Evolutionary conservation across 805 yeast genomes (phyloP), one percentile per base, ranked within the genome.

Genomic region (Yamadazyma endophytica): DNA sequence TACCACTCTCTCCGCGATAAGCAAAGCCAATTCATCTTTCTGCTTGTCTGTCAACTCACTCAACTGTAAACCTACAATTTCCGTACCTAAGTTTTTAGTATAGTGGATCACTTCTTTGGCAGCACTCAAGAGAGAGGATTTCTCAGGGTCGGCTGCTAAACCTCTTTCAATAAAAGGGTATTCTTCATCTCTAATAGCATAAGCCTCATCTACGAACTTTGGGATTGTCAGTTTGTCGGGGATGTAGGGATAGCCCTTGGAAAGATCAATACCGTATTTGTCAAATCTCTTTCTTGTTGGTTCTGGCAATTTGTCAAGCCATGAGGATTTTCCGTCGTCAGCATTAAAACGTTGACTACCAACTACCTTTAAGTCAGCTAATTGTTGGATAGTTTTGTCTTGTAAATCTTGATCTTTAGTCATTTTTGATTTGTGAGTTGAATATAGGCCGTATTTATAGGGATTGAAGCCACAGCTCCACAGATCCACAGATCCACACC

Each of bases 91-190:
- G 35, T 54, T 47, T 38, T 47, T 45, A 28, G 50, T 45, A 39
- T 49, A 44, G 39, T 54, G 33, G 11, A 37, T 43, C 28, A 56
- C 54, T 41, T 55, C 55, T 32, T 43, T 46, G n/a, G 58, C 58
- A 21, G 58, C 54, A 7, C 49, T 50, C 20, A 52, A 46, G 13
- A 54, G 38, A 17, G 55, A 52, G 34, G 49, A 52, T 47, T 55
- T 55, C 35, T 53, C 58, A n/a, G 55, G 56, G 33, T 55, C 59
- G 18, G 59, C 61, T 37, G 49, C 49, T 25, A 35, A 37, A 14
- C 50, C 61, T 33, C 59, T 41, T 39, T 52, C 58, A 23, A 47
- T 42, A 25, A 46, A 49, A 46, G 54, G 46, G 41, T 35, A 30
- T 32, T 44, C 45, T 16, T 42, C 26, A 24, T 46, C 41, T 39